phyloP scores from a whole-genome alignment of 352 stramenopile genomes.

The Elongisporangium anandrum region DNA sequence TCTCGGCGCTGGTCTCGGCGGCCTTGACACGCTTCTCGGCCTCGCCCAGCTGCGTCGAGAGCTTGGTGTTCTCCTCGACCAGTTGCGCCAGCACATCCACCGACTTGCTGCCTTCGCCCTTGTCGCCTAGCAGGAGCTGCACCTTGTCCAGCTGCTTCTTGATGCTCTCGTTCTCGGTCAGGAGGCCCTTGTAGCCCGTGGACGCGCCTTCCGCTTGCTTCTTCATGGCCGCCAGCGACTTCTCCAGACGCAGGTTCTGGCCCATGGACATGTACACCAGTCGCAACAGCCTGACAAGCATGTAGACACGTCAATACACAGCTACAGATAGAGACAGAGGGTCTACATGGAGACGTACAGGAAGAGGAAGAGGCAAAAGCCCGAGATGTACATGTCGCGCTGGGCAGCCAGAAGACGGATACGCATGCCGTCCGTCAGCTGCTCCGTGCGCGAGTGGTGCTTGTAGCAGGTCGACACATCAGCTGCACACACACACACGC shows the following conservation, averaged over 20 bases:
- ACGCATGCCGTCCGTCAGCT: slow-evolving; percentile 70
- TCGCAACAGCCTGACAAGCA: slow-evolving; percentile 39
- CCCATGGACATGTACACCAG: slow-evolving; percentile 71
- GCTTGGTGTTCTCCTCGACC: slow-evolving; percentile 55
- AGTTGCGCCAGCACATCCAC: slow-evolving; percentile 43
- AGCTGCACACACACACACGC: slow-evolving; percentile 20
- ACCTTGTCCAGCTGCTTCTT: slow-evolving; percentile 71
- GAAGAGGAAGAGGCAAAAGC: slow-evolving; percentile 83
- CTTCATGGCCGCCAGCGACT: slow-evolving; percentile 65
- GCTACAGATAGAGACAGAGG: background rate
- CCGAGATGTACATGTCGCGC: slow-evolving; percentile 86
- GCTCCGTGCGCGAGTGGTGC: slow-evolving; percentile 47
- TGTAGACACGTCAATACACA: background rate
- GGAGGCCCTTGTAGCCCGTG: slow-evolving; percentile 54
- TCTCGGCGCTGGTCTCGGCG: slow-evolving; percentile 40
- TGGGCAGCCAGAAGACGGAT: slow-evolving; percentile 74
- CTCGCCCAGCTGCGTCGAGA: slow-evolving; percentile 35
- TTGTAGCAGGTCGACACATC: slow-evolving; percentile 73
- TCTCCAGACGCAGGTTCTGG: slow-evolving; percentile 67
- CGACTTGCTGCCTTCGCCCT: slow-evolving; percentile 33
- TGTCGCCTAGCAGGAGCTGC: slow-evolving; percentile 33
- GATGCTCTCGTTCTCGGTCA: slow-evolving; percentile 66
- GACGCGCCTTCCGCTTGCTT: slow-evolving; percentile 73
- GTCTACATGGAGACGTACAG: slow-evolving; percentile 24
- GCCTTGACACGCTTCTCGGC: slow-evolving; percentile 34